Evolutionary conservation across 495 filamentous ascomycete genomes (phyloP).

Genomic region (Xylaria sp.): DNA sequence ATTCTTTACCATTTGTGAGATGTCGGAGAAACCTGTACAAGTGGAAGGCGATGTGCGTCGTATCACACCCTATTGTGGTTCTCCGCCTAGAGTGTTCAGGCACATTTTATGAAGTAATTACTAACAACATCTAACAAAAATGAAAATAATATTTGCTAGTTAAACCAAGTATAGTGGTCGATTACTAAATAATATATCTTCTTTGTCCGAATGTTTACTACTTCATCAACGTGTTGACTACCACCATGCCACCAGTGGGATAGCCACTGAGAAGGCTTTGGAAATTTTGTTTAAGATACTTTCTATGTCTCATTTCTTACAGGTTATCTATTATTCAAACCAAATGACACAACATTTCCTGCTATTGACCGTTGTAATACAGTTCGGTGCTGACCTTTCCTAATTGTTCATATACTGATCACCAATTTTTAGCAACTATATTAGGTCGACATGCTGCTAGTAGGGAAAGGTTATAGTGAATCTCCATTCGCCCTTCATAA

Average conservation of each 20-base stretch:
- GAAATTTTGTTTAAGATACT: no score
- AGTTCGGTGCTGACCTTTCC: no score
- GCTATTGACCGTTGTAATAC: neutral
- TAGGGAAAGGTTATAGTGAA: neutral
- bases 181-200: neutral
- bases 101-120: no score
- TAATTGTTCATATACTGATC: neutral
- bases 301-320: neutral
- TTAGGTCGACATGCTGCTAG: neutral
- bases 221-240: neutral
- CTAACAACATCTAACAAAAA: neutral
- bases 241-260: no score
- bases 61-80: neutral
- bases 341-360: neutral
- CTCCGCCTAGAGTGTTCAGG: neutral
- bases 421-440: neutral
- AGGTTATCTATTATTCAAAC: neutral
- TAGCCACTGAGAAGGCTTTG: no score
- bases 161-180: neutral
- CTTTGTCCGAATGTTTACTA: neutral
- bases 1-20: neutral
- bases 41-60: neutral
- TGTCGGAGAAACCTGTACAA: neutral
- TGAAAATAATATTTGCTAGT: neutral
- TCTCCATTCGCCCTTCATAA: neutral